Conservation (phyloP, 2,329 filamentous ascomycete species). For the Colletotrichum sublineola region DNA sequence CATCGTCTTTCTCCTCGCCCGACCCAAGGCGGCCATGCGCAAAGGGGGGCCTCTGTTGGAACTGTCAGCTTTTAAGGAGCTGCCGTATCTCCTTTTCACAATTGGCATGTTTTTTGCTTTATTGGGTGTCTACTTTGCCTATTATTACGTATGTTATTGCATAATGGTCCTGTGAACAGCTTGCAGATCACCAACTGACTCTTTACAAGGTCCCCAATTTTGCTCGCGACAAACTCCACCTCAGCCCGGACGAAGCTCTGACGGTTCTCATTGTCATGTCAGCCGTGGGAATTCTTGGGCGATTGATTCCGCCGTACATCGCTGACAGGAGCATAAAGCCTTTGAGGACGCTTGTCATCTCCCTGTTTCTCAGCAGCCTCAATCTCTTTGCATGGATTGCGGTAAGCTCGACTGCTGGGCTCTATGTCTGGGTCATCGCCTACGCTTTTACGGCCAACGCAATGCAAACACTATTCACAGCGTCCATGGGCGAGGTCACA, state of each 20-base stretch:
- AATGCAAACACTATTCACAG: slow-evolving; percentile 58
- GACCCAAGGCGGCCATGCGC: slow-evolving; percentile 19
- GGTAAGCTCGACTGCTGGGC: slow-evolving; percentile 49
- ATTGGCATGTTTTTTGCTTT: slow-evolving; percentile 41
- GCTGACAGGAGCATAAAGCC: slow-evolving; percentile 43
- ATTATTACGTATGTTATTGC: slow-evolving; percentile 31
- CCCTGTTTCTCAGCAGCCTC: slow-evolving; percentile 28
- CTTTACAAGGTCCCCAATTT: slow-evolving; percentile 28
- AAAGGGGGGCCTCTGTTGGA: slow-evolving; percentile 31
- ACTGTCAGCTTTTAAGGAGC: slow-evolving; percentile 35
- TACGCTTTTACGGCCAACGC: slow-evolving; percentile 53
- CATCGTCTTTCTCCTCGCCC: slow-evolving; percentile 27
- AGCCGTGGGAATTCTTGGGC: slow-evolving; percentile 42
- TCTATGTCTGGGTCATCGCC: slow-evolving; percentile 48
- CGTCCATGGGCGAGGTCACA: slow-evolving; percentile 56
- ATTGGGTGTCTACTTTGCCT: slow-evolving; percentile 35
- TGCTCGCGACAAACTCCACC: slow-evolving; percentile 10
- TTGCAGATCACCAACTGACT: not conserved
- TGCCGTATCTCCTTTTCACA: slow-evolving; percentile 36
- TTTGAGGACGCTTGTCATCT: slow-evolving; percentile 40
- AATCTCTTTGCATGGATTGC: slow-evolving; percentile 51
- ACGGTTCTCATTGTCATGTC: slow-evolving; percentile 40
- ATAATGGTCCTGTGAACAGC: fast-evolving
- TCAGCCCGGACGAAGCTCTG: slow-evolving; percentile 31
- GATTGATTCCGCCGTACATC: slow-evolving; percentile 42